These are phyloP conservation scores for Colletotrichum theobromicola DNA, from an alignment of 2,329 filamentous ascomycete species.

Conservation along the genomic window DNA sequence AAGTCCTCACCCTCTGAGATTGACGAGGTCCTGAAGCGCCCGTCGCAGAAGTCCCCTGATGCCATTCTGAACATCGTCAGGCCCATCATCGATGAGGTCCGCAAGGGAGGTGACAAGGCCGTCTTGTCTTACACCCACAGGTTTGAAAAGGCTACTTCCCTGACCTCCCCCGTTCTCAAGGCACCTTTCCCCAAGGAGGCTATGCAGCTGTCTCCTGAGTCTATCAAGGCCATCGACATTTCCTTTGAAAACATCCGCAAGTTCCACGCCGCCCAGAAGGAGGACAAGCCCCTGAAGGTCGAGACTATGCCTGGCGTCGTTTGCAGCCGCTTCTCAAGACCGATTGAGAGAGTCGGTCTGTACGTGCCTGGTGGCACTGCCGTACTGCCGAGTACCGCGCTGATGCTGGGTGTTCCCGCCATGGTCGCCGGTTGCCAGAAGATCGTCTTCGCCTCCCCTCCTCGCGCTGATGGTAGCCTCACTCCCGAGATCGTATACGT, in stretches of 20 bases:
- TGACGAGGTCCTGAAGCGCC: conserved; percentile 78
- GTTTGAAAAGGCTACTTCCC: conserved; percentile 93
- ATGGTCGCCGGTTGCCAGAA: conserved; percentile 97
- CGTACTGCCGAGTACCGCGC: conserved; percentile 93
- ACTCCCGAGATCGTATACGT: conserved; percentile 98
- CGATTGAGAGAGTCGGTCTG: conserved; percentile 94
- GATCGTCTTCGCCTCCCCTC: conserved; percentile 92
- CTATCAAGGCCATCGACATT: conserved; percentile 88
- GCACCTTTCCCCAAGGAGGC: conserved; percentile 86
- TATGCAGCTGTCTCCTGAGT: conserved; percentile 81
- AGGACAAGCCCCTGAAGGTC: conserved; percentile 80
- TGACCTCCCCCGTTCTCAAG: conserved; percentile 86
- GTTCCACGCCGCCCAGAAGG: conserved; percentile 92
- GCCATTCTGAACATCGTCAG: conserved; percentile 89
- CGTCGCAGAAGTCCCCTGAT: conserved; percentile 94
- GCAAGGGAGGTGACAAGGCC: conserved; percentile 82
- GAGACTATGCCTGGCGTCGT: conserved; percentile 98
- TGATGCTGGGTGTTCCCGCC: conserved; percentile 97
- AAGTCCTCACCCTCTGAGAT: conserved; percentile 70
- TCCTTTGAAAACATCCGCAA: conserved; percentile 94
- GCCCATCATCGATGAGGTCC: conserved; percentile 90
- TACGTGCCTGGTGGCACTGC: conserved; percentile 97
- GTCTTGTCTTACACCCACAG: conserved; percentile 95
- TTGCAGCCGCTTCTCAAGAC: conserved; percentile 89
- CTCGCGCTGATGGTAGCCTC: conserved; percentile 84